Evolutionary conservation across 768 basidiomycete genomes (phyloP).

Genomic region (Podaxis sp.): DNA sequence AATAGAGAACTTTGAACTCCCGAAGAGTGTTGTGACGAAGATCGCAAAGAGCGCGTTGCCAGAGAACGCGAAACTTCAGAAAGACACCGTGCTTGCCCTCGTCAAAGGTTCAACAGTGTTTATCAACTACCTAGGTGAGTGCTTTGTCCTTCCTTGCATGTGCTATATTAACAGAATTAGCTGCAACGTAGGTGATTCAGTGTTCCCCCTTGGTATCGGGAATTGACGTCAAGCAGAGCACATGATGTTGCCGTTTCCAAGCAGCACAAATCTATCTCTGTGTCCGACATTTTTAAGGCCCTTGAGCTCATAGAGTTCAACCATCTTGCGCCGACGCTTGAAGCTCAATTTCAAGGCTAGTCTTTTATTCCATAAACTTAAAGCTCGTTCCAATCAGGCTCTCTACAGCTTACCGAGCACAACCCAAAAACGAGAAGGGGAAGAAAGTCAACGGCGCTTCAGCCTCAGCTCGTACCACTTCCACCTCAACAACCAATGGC

Average conservation of each 20-base stretch:
- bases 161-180: conserved; percentile 22
- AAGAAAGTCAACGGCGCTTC: conserved; percentile 32
- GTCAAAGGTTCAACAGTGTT: conserved; percentile 92
- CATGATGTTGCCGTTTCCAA: conserved; percentile 85
- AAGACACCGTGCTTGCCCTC: conserved; percentile 83
- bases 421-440: conserved; percentile 59
- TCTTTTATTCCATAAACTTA: conserved; percentile 12
- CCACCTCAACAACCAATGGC: conserved; percentile 22
- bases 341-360: conserved; percentile 63
- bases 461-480: conserved; percentile 17
- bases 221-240: conserved; percentile 48
- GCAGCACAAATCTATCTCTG: conserved; percentile 86
- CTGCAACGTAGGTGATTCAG: conserved; percentile 44
- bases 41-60: conserved; percentile 88
- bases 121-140: conserved; percentile 87
- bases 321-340: conserved; percentile 62
- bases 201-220: background rate
- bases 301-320: conserved; percentile 77
- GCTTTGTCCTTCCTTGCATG: background rate
- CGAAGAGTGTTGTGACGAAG: conserved; percentile 77
- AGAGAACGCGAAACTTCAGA: conserved; percentile 82
- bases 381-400: background rate
- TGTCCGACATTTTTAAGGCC: conserved; percentile 87
- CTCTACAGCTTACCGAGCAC: conserved; percentile 60
- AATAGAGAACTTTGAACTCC: conserved; percentile 87